Evolutionary conservation across 805 yeast species (phyloP).

Genomic region (Metschnikowia cubensis): DNA sequence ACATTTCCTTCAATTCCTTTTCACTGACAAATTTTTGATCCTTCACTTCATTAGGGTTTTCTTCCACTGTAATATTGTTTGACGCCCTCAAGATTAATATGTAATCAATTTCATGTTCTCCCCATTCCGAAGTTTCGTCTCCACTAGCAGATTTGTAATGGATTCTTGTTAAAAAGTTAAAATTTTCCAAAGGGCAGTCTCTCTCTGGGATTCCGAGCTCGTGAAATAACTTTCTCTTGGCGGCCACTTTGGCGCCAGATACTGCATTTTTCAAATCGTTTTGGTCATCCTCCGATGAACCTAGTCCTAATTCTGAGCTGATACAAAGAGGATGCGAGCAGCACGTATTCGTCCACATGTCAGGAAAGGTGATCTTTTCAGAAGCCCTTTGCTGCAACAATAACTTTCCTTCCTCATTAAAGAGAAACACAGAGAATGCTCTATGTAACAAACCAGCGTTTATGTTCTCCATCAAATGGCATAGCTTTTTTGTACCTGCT

Average conservation of each 20-base stretch:
- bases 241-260: constrained; percentile 80
- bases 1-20: constrained; percentile 69
- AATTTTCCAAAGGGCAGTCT: constrained; percentile 60
- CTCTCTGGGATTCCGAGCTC: constrained; percentile 78
- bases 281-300: constrained; percentile 11
- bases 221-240: constrained; percentile 86
- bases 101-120: constrained; percentile 97
- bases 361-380: constrained; percentile 94
- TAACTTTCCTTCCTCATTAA: constrained; percentile 70
- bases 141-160: constrained; percentile 87
- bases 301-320: constrained; percentile 68
- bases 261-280: constrained; percentile 54
- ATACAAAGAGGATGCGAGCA: constrained; percentile 96
- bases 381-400: constrained; percentile 92
- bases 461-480: constrained; percentile 86
- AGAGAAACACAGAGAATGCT: constrained; percentile 93
- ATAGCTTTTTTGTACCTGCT: constrained; percentile 87
- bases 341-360: constrained; percentile 98
- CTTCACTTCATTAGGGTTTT: constrained; percentile 73
- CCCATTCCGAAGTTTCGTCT: constrained; percentile 67
- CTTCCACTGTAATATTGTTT: constrained; percentile 51
- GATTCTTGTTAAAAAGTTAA: constrained; percentile 85
- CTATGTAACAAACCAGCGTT: constrained; percentile 85
- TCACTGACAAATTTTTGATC: constrained; percentile 72
- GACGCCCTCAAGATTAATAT: constrained; percentile 70